Evolutionary conservation across 2,329 filamentous ascomycete genomes (phyloP), one percentile per base, ranked within the genome.

Genomic region (Didymella exigua): DNA sequence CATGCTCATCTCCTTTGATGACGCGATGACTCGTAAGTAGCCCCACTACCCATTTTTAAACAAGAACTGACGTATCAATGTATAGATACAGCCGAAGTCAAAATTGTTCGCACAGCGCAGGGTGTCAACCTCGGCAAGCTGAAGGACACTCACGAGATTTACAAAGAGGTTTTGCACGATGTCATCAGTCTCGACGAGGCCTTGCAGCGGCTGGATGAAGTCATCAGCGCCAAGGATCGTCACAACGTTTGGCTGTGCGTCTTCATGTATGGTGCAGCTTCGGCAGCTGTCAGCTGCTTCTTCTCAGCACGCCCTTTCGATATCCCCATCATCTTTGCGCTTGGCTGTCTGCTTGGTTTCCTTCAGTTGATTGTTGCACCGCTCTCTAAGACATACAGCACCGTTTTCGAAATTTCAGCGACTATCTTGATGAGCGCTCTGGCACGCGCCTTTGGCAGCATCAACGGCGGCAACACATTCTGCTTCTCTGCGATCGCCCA

Each of bases 1-100:
- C 68, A 96, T 96, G 92, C 89, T 96, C 56, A 90, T 96, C 69
- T 93, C 90, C 4, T 96, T 96, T 68, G 91, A 85, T 67, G 89
- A 93, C 70, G 70, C 75, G 7, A 71, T 81, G 3, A 90, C 87
- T 0, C 88, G 36, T 38, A 38, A n/a, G 36, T 38, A 38, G 18
- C 6, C 7, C 19, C 5, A n/a, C n/a, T 24, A 3, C 3, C n/a
- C 5, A 6, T 13, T 38, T 19, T 8, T 16, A 8, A 2, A n/a
- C 13, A 38, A 24, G 13, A 19, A 38, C 47, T 49, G 18, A 49
- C 14, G 8, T 26, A 21, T 11, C 16, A 2, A 36, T 21, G 41
- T 19, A 19, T 13, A 38, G 36, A 38, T 24, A 38, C 36, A 29
- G 87, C 88, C n/a, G 88, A 91, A 70, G 88, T 91, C 60, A 89